A percentile compares a stretch with the other conserved stretches of the same genome.
These are phyloP conservation scores for Mycena amicta DNA, from an alignment of 768 basidiomycete genomes.

Conservation along the genomic window DNA sequence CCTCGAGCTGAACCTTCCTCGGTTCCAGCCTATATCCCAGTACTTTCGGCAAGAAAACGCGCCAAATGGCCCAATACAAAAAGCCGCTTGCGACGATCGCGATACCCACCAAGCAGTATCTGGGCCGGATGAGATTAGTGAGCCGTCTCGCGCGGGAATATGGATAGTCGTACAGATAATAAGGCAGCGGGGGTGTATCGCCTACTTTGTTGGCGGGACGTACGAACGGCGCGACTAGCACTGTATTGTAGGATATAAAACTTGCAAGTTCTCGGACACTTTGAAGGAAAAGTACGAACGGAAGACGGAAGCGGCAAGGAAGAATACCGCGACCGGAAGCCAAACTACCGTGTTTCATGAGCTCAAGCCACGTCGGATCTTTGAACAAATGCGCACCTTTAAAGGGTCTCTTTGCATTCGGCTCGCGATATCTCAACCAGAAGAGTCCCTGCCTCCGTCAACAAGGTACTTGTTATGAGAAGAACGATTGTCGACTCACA, in stretches of 20 bases:
- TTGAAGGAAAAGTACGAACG: conserved; percentile 35
- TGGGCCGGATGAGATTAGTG: conserved; percentile 19
- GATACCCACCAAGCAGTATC: conserved; percentile 59
- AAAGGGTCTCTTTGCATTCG: conserved; percentile 51
- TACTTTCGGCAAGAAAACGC: conserved; percentile 48
- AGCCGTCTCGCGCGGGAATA: neutral
- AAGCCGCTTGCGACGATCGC: conserved; percentile 48
- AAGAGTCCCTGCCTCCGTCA: conserved; percentile 46
- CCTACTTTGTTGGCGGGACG: conserved; percentile 55
- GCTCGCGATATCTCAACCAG: conserved; percentile 55
- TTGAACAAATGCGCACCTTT: conserved; percentile 35
- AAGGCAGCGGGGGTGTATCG: conserved; percentile 62
- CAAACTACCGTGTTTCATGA: conserved; percentile 42
- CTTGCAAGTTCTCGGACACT: neutral
- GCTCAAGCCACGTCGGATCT: neutral
- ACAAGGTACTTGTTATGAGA: too few relatives aligned
- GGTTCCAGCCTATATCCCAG: conserved; percentile 52
- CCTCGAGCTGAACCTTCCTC: conserved; percentile 48
- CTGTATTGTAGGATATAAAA: conserved; percentile 26
- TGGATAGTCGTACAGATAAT: conserved; percentile 45
- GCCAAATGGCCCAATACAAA: conserved; percentile 59
- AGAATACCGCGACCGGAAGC: conserved; percentile 58
- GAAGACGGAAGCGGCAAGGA: conserved; percentile 52
- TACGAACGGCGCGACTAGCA: conserved; percentile 59
- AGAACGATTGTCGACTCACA: conserved; percentile 35